A percentile compares a stretch with the other conserved stretches of the same genome.
Conservation (phyloP, 441 rosid genomes). For the Erysimum cheiri region DNA sequence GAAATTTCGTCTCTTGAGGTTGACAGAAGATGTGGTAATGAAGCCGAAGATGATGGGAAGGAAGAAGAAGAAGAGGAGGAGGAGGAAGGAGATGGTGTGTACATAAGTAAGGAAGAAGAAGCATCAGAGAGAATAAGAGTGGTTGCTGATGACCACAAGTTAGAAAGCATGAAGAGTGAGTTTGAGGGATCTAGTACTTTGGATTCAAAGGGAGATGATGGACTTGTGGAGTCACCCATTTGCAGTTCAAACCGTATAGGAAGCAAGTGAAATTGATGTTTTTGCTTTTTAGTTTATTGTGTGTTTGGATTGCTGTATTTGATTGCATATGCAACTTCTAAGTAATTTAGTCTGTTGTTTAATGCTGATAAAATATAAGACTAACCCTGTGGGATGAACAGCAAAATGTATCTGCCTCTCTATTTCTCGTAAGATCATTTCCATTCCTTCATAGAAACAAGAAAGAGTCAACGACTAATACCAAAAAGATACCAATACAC, state of each 20-base stretch:
- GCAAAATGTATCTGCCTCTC: constrained; percentile 3
- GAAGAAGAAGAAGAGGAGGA: not conserved
- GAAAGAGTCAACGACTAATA: constrained; percentile 2
- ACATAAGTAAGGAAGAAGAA: constrained; percentile 34
- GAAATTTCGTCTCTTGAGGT: constrained; percentile 46
- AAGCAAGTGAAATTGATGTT: constrained; percentile 31
- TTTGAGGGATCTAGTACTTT: constrained; percentile 13
- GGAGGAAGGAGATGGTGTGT: constrained; percentile 27
- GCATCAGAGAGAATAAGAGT: constrained; percentile 14
- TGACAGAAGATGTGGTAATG: constrained; percentile 46
- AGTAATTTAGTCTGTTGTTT: constrained; percentile 34
- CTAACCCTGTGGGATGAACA: constrained; percentile 23
- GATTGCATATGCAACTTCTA: constrained; percentile 34
- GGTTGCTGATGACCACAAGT: constrained; percentile 30
- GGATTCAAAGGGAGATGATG: constrained; percentile 27
- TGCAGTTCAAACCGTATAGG: constrained; percentile 23
- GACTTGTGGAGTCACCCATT: constrained; percentile 20
- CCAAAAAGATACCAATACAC: constrained; percentile 31
- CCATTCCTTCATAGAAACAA: constrained; percentile 10
- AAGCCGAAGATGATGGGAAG: not conserved
- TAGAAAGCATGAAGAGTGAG: constrained; percentile 33
- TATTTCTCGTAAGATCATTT: constrained; percentile 12
- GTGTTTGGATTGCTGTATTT: constrained; percentile 31
- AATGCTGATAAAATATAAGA: constrained; percentile 34
- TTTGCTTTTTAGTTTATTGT: not conserved